These are phyloP conservation scores for Elsinoe ampelina DNA, from an alignment of 2,329 filamentous ascomycete genomes.

Conservation along the genomic window DNA sequence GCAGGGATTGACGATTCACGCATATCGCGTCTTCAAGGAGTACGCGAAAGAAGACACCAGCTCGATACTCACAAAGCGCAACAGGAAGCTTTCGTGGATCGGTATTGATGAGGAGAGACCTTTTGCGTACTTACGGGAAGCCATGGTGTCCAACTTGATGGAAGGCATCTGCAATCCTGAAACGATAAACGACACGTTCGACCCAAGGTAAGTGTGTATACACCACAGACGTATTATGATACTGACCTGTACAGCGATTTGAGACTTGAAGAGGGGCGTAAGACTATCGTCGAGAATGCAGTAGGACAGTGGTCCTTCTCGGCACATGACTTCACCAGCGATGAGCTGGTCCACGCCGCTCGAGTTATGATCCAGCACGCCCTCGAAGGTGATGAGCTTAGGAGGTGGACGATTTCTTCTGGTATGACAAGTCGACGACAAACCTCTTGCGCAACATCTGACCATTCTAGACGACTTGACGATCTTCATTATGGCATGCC, in stretches of 20 bases:
- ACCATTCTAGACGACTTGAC: slow-evolving; percentile 60
- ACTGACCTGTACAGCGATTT: slow-evolving; percentile 44
- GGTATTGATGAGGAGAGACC: slow-evolving; percentile 76
- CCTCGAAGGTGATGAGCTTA: slow-evolving; percentile 68
- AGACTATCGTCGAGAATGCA: slow-evolving; percentile 55
- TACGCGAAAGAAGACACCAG: slow-evolving; percentile 63
- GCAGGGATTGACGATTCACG: slow-evolving; percentile 69
- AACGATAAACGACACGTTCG: slow-evolving; percentile 53
- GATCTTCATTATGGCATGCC: slow-evolving; percentile 77
- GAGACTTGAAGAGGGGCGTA: slow-evolving; percentile 56
- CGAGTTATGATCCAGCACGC: slow-evolving; percentile 85
- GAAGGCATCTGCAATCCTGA: slow-evolving; percentile 71
- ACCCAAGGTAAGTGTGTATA: slow-evolving; percentile 42
- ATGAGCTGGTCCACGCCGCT: slow-evolving; percentile 80
- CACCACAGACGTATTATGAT: neutral
- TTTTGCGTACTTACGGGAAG: slow-evolving; percentile 80
- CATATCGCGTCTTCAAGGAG: slow-evolving; percentile 72
- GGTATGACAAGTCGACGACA: slow-evolving; percentile 43
- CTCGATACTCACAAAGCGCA: slow-evolving; percentile 61
- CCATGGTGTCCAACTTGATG: slow-evolving; percentile 89
- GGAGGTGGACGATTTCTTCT: slow-evolving; percentile 67
- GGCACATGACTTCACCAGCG: slow-evolving; percentile 80
- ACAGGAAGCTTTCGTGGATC: slow-evolving; percentile 84
- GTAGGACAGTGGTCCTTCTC: slow-evolving; percentile 80
- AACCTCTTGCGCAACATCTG: slow-evolving; percentile 18